Conservation (phyloP, 108 stramenopile species). For the Nannochloropsis gaditana region DNA sequence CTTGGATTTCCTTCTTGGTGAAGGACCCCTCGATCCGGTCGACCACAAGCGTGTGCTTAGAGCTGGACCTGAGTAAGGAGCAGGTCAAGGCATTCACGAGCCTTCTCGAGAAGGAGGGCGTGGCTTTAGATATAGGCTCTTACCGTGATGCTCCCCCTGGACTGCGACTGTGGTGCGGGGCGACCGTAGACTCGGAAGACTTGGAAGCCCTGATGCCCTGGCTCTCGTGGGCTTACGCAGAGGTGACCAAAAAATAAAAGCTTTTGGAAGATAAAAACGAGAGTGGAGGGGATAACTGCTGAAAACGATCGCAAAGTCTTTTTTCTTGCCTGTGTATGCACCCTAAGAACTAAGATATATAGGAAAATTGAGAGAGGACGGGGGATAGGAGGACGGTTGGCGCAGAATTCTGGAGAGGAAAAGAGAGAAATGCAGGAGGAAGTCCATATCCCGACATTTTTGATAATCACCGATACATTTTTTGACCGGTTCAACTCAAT, state of each 20-base stretch:
- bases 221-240: slow-evolving; percentile 91
- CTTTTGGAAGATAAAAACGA: no score
- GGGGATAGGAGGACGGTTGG: no score
- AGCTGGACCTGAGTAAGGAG: slow-evolving; percentile 72
- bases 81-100: slow-evolving; percentile 92
- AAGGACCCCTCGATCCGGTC: slow-evolving; percentile 87
- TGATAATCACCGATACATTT: no score
- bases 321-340: no score
- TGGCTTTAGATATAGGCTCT: slow-evolving; percentile 94
- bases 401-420: no score
- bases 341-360: no score
- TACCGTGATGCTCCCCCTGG: slow-evolving; percentile 99
- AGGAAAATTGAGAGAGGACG: no score
- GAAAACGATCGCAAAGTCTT: no score
- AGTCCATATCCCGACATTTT: no score
- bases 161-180: slow-evolving; percentile 98
- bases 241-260: slow-evolving; percentile 54
- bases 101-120: slow-evolving; percentile 82
- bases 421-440: no score
- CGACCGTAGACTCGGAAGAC: slow-evolving; percentile 94
- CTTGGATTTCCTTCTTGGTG: slow-evolving; percentile 93
- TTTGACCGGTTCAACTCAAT: no score
- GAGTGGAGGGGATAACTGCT: no score
- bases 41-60: slow-evolving; percentile 92
- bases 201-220: slow-evolving; percentile 95